These are phyloP conservation scores for Mucor plumbeus DNA, from an alignment of 371 early-diverging fungal genomes.

Conservation along the genomic window DNA sequence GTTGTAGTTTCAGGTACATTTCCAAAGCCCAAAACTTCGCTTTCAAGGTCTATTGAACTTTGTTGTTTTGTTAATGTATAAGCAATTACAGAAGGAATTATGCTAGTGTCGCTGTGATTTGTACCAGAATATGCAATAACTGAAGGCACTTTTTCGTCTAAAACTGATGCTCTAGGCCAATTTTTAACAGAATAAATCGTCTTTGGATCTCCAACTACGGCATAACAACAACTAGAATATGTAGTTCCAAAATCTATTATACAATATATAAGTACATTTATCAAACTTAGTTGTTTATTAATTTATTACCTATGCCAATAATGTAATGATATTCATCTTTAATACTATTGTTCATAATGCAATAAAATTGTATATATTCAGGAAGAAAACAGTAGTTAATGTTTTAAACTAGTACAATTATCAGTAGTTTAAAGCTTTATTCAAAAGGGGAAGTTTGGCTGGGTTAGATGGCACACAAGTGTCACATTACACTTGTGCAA, in stretches of 20 bases:
- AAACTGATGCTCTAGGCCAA: background rate
- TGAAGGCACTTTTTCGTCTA: background rate
- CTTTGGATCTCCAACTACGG: background rate
- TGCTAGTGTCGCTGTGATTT: background rate
- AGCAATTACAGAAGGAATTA: background rate
- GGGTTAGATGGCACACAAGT: too few species aligned
- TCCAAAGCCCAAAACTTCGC: slow-evolving; percentile 4
- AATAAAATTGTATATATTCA: background rate
- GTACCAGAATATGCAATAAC: background rate
- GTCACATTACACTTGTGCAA: too few species aligned
- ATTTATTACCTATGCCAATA: slow-evolving; percentile 9
- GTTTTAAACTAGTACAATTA: too few species aligned
- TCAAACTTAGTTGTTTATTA: background rate
- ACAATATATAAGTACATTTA: background rate
- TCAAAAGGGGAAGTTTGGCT: too few species aligned
- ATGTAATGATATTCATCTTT: slow-evolving; percentile 9
- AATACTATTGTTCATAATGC: background rate
- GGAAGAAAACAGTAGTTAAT: background rate
- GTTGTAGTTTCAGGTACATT: slow-evolving; percentile 7
- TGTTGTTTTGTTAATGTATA: background rate
- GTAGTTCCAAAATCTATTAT: slow-evolving; percentile 13
- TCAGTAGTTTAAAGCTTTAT: background rate
- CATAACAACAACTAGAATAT: slow-evolving; percentile 6
- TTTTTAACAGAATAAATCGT: background rate
- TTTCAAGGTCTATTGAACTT: background rate